Evolutionary conservation across 2,329 filamentous ascomycete genomes (phyloP), one percentile per base, ranked within the genome.

Genomic region (Penicillium rolfsii): DNA sequence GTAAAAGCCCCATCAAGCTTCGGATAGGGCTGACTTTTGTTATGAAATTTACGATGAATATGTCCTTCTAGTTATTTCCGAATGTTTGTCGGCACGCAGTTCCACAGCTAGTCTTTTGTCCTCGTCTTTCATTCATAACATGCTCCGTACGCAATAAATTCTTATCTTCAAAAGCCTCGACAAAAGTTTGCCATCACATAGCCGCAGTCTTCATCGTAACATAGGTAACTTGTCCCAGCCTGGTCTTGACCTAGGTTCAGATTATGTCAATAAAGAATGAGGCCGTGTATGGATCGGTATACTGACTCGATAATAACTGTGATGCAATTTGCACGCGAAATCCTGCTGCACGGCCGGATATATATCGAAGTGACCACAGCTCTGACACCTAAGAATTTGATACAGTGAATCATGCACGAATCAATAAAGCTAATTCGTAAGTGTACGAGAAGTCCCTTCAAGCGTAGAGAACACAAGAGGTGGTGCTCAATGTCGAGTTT

Each of bases 1-100:
- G 41, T 62, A 60, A 43, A 43, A 45, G 12, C 26, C 45, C 48
- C 26, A 8, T 48, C 19, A 35, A 24, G 5, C 22, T 28, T 22
- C 46, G 19, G 38, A 58, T 56, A 52, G 57, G 45, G 40, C 3
- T 11, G 52, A 43, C 57, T 63, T 50, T 49, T 50, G 38, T 43
- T 60, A 69, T 68, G 67, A 69, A 16, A 62, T 63, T 66, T 43
- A 69, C 56, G 67, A 68, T 58, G 64, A 55, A 68, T 57, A 64
- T 63, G 55, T 61, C 58, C 60, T 58, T 61, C 57, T 66, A 66
- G 54, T 64, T 64, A 22, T 22, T 22, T 22, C 19, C 19, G 19
- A 22, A 22, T 22, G 50, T 36, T 53, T 58, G 28, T 62, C 55
- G 53, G 33, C 53, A 35, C 43, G 45, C 38, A 43, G 24, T 9